Base-by-base conservation (phyloP, 1,284 basidiomycete species). In the Pyrrhoderma lamaoense region DNA sequence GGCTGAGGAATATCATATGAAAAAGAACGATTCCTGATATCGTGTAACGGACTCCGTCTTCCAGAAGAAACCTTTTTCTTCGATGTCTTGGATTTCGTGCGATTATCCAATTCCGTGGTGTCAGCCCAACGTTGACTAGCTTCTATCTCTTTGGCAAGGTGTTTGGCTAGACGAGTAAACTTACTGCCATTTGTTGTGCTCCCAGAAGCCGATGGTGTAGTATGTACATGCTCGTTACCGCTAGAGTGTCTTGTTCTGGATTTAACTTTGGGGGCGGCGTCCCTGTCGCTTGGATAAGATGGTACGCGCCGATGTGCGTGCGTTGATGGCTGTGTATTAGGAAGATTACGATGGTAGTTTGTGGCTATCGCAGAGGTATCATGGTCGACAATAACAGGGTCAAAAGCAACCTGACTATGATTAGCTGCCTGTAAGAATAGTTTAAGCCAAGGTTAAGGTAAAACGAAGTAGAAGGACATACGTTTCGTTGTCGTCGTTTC, bases 111-210 rank as follows among this genome's bases (percentile, higher is more conserved):
- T 19, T 34, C 58, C 8, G 56, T 47, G 27, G 27, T 11, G 8
- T 37, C 34, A 3, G 35, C 34, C 56, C 58, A 57, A 42, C 57
- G 56, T 36, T 65, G 65, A 39, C 77, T 74, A 1, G 66, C 65
- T 36, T 77, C 73, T 13, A 83, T 72, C 47, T 84, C 81, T 23
- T 68, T 74, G 1, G 68, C 69, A 2, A 82, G 62, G 1, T 74
- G 77, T 1, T 72, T 68, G 0, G 79, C 81, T 62, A 81, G 72
- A 42, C 72, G 73, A 0, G 77, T 77, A 59, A 83, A 83, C 40
- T 73, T 74, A 7, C 70, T 66, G 13, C 45, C 54, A 18, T 44
- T 49, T 11, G 42, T 54, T 22, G 49, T 36, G 40, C 42, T 48
- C 13, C 31, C 31, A 0, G 62, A 59, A 0, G 71, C 68, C 2